These are phyloP conservation scores for Polytolypa hystricis DNA, from an alignment of 2,329 filamentous ascomycete species.

Conservation along the genomic window DNA sequence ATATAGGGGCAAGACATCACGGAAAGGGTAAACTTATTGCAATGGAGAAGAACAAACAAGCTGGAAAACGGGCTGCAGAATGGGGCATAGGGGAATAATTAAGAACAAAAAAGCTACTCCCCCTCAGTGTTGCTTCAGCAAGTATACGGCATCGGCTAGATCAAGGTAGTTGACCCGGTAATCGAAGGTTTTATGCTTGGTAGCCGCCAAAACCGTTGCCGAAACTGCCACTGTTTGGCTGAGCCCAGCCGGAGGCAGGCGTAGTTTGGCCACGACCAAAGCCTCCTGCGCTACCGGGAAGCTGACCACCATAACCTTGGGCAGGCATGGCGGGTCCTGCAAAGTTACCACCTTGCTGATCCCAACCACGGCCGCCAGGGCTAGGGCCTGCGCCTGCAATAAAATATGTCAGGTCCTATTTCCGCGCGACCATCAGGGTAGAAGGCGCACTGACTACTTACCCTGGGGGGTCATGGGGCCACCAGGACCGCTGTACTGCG, in stretches of 20 bases:
- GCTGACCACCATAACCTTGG: slow-evolving; percentile 49
- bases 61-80: slow-evolving; percentile 6
- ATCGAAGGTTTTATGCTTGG: slow-evolving; percentile 38
- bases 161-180: not conserved
- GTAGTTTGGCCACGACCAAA: slow-evolving; percentile 64
- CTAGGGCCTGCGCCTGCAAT: slow-evolving; percentile 36
- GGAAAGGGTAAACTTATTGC: slow-evolving; percentile 1
- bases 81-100: not conserved
- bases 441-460: slow-evolving; percentile 20
- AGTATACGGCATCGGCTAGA: not conserved
- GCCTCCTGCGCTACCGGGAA: slow-evolving; percentile 62
- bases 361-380: slow-evolving; percentile 46
- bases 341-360: slow-evolving; percentile 48
- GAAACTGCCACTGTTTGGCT: slow-evolving; percentile 38
- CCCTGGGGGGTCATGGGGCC: slow-evolving; percentile 52
- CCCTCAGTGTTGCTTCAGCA: not conserved
- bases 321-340: slow-evolving; percentile 32
- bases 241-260: slow-evolving; percentile 42
- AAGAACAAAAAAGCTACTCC: not conserved
- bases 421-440: slow-evolving; percentile 1
- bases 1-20: slow-evolving; percentile 11
- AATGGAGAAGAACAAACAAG: slow-evolving; percentile 1
- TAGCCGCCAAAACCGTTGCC: slow-evolving; percentile 50
- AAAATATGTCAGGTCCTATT: slow-evolving; percentile 28
- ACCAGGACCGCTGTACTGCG: slow-evolving; percentile 73